Evolutionary conservation across 1,139 yeast genomes (phyloP).

Genomic region (Arxiozyma slooffiae): DNA sequence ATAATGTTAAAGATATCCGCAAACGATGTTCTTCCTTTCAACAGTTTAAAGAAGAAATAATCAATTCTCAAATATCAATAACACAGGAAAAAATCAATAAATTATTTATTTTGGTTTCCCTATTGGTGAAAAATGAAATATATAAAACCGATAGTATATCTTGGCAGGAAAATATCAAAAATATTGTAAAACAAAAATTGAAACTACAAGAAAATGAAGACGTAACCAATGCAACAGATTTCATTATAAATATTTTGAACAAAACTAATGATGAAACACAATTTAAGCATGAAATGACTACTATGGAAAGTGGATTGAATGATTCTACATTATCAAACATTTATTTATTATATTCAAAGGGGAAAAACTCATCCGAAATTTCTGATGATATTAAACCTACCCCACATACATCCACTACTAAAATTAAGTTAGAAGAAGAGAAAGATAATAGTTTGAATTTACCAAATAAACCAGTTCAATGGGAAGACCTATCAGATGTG

Average conservation of each 20-base stretch:
- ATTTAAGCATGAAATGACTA: slow-evolving; percentile 39
- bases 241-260: slow-evolving; percentile 42
- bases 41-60: slow-evolving; percentile 11
- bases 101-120: slow-evolving; percentile 13
- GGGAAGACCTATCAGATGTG: slow-evolving; percentile 16
- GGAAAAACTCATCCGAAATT: slow-evolving; percentile 15
- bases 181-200: slow-evolving; percentile 29
- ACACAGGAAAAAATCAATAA: slow-evolving; percentile 9
- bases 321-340: slow-evolving; percentile 34
- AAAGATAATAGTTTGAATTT: slow-evolving; percentile 8
- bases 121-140: not conserved
- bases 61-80: slow-evolving; percentile 10
- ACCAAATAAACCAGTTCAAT: slow-evolving; percentile 14
- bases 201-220: slow-evolving; percentile 2
- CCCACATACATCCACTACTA: not conserved
- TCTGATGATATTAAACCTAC: slow-evolving; percentile 7
- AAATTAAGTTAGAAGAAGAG: slow-evolving; percentile 6
- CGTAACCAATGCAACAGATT: slow-evolving; percentile 38
- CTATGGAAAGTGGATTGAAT: slow-evolving; percentile 58
- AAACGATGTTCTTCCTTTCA: slow-evolving; percentile 6
- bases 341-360: slow-evolving; percentile 16
- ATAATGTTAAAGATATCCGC: slow-evolving; percentile 19
- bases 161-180: slow-evolving; percentile 29
- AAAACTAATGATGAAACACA: slow-evolving; percentile 31
- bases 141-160: not conserved